Base-by-base conservation (phyloP, 2,329 filamentous ascomycete genomes). In the Dothideomycetes sp. region DNA sequence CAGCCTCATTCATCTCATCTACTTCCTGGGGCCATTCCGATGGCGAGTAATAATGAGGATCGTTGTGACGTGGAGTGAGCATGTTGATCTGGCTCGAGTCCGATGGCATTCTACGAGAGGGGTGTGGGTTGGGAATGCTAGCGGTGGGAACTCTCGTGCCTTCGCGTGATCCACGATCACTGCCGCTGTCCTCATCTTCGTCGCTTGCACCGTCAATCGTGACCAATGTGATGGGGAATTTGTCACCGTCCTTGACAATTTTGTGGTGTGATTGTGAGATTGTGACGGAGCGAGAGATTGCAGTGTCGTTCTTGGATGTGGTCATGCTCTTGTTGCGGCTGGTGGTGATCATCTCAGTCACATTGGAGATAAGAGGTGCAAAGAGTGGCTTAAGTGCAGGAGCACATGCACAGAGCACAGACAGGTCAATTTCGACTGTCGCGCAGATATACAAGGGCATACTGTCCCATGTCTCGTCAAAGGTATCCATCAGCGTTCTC, bases 381-480 rank as follows among this genome's bases (percentile, higher is more conserved):
- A 44, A 47, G 34, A 62, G 47, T 3, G 57, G 51, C 31, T 61
- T 59, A 33, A 59, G 52, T 2, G 60, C 53, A 20, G 60, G 60
- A 7, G 56, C 59, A 40, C 59, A 62, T 29, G 59, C 59, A 46
- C 60, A 63, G 13, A 63, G 57, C 55, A 69, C 59, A 8, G 62
- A 65, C 5, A 69, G 45, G 44, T 69, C 64, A 7, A 68, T 63
- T 47, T 69, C 66, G 2, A 69, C 59, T 0, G 63, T 60, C 4
- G 65, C 64, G 30, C 58, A 58, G n/a, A 69, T 67, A 63, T 65
- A 69, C 0, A 69, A 50, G 5, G 63, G 62, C 52, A 64, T 68
- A 4, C 62, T 55, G 39, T 57, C 63, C 66, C 65, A 69, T 2
- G 64, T 66, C 40, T 59, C 56, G 37, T 69, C 66, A 45, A 62